Percentiles rank a stretch among this genome's conserved stretches.
Evolutionary conservation across 1,284 basidiomycete genomes (phyloP).

Genomic region (Puccinia brachypodii): DNA sequence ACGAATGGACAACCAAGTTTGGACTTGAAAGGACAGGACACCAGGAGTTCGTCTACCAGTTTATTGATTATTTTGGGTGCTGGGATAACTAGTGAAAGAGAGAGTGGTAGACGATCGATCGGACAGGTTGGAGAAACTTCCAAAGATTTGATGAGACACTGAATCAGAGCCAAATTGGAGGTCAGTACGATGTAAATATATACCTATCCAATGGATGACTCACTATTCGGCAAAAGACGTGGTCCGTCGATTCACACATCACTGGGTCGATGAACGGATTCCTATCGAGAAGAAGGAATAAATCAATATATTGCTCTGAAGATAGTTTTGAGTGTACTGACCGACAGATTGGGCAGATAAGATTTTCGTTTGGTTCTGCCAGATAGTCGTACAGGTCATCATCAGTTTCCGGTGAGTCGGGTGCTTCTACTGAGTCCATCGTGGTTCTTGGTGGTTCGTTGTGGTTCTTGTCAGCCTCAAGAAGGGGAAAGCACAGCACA

Average conservation of each 20-base stretch:
- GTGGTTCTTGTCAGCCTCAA: background rate
- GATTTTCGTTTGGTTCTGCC: slow-evolving; percentile 27
- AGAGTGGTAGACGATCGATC: slow-evolving; percentile 50
- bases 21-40: slow-evolving; percentile 49
- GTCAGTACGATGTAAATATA: background rate
- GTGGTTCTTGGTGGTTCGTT: background rate
- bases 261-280: slow-evolving; percentile 45
- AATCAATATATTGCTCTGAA: background rate
- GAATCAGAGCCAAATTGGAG: background rate
- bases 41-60: slow-evolving; percentile 50
- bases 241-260: slow-evolving; percentile 46
- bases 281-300: background rate
- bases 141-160: slow-evolving; percentile 50
- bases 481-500: background rate
- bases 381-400: slow-evolving; percentile 36
- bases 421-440: slow-evolving; percentile 2
- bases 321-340: background rate
- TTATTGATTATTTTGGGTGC: slow-evolving; percentile 50
- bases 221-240: slow-evolving; percentile 44
- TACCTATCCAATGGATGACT: background rate
- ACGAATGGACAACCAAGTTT: slow-evolving; percentile 25
- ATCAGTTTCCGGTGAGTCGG: background rate
- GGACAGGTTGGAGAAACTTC: slow-evolving; percentile 49
- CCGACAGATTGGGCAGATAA: slow-evolving; percentile 42
- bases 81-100: slow-evolving; percentile 3